These are phyloP conservation scores for Lophiotrema nucula DNA, from an alignment of 495 filamentous ascomycete genomes.

Conservation along the genomic window DNA sequence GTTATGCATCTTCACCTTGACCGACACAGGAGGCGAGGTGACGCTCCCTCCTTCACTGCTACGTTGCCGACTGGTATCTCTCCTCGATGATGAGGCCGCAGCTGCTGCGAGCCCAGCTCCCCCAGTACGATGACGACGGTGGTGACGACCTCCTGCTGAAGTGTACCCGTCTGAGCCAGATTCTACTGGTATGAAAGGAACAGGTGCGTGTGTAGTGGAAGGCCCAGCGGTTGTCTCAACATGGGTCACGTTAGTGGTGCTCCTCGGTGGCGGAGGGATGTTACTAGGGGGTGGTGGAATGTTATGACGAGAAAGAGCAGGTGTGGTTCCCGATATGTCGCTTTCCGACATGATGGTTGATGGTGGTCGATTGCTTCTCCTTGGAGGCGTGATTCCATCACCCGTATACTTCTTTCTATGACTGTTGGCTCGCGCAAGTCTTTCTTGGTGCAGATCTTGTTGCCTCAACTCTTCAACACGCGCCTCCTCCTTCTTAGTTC, in stretches of 20 bases:
- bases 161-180: conserved; percentile 59
- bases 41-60: conserved; percentile 43
- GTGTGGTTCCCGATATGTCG: conserved; percentile 38
- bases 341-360: conserved; percentile 22
- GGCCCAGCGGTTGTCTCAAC: conserved; percentile 38
- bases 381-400: conserved; percentile 26
- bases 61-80: conserved; percentile 41
- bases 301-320: conserved; percentile 34
- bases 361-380: conserved; percentile 22
- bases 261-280: conserved; percentile 22
- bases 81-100: conserved; percentile 36
- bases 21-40: conserved; percentile 64
- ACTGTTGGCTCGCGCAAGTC: conserved; percentile 54
- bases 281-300: conserved; percentile 33
- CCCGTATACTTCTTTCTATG: conserved; percentile 42
- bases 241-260: conserved; percentile 34
- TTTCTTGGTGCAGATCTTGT: conserved; percentile 60
- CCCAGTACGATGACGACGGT: conserved; percentile 47
- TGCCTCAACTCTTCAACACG: conserved; percentile 60
- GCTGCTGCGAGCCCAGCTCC: conserved; percentile 49
- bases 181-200: conserved; percentile 56
- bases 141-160: conserved; percentile 51
- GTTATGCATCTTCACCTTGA: conserved; percentile 77
- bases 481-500: conserved; percentile 61
- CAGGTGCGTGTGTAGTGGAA: conserved; percentile 44